Base-by-base conservation (phyloP, 148 eudicot genomes). In the Bassia scoparia region DNA sequence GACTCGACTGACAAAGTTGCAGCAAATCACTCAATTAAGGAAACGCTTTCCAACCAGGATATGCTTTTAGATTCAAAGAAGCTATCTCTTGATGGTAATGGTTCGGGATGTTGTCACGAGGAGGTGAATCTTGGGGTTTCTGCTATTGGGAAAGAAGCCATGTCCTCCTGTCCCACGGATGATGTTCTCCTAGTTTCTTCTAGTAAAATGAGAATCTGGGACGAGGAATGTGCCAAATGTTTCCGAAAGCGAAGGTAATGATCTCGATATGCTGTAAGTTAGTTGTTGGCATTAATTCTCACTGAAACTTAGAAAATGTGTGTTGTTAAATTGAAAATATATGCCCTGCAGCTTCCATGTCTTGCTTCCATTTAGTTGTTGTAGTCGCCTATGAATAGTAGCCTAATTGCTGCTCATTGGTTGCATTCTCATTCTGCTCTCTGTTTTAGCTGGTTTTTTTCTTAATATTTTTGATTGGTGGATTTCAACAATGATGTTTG, bases 31-130 rank as follows among this genome's bases (percentile, higher is more conserved):
- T 50, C 81, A 33, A 31, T 29, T 49, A 67, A 44, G 59, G 80
- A 70, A 30, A 61, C 79, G 64, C 64, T 20, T 69, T 66, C 77
- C 5, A 31, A 67, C n/a, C 70, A 69, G 17, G 83, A 79, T 50
- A 37, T 61, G 64, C 78, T 43, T n/a, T 69, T 61, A 23, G 27
- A 61, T 71, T 79, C 49, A 2, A 50, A 55, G 3, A 66, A 53
- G 78, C 73, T 52, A 44, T 70, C 65, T 64, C 76, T 67, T 77
- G 68, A 75, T 73, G 66, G 29, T 61, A 53, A 35, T 74, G 68
- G 41, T 68, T 26, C 43, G 15, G 67, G 27, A 67, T 56, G 78
- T 65, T 61, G 53, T 48, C 75, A 69, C 18, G 69, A 73, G 35
- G 74, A 12, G 29, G 24, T 16, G 26, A 71, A 20, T 23, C 43